Evolutionary conservation across 2,329 filamentous ascomycete genomes (phyloP).

Genomic region (Fusarium coffeatum): DNA sequence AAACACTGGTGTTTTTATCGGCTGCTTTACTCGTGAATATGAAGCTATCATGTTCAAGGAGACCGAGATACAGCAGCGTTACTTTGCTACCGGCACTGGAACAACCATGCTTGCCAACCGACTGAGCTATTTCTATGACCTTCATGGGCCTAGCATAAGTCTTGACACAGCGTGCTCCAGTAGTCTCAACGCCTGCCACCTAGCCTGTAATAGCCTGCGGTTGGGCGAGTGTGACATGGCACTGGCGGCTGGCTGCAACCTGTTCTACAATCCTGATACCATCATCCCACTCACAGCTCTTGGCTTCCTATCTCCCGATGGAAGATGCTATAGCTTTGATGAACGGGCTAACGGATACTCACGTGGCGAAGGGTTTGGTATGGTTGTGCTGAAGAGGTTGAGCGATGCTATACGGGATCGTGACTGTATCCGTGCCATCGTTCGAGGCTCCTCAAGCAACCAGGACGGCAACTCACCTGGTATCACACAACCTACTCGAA

Average conservation of each 20-base stretch:
- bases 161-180: constrained; percentile 9
- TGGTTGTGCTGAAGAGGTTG: constrained; percentile 2
- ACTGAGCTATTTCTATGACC: constrained; percentile 12
- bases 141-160: constrained; percentile 7
- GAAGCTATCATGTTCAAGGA: constrained; percentile 15
- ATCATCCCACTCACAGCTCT: constrained; percentile 6
- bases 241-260: constrained; percentile 4
- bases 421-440: constrained; percentile 5
- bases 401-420: constrained; percentile 7
- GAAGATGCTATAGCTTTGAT: constrained; percentile 7
- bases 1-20: constrained; percentile 12
- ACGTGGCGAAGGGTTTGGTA: neutral
- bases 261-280: constrained; percentile 10
- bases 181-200: constrained; percentile 4
- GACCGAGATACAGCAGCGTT: constrained; percentile 6
- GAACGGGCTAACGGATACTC: constrained; percentile 1
- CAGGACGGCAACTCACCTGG: constrained; percentile 5
- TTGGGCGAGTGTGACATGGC: constrained; percentile 10
- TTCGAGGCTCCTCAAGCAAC: constrained; percentile 8
- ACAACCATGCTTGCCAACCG: constrained; percentile 15
- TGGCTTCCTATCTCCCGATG: constrained; percentile 6
- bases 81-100: constrained; percentile 9
- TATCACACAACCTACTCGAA: constrained; percentile 1
- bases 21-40: constrained; percentile 13
- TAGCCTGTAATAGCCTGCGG: constrained; percentile 4